A percentile compares a stretch with the other conserved stretches of the same genome.
phyloP scores from a whole-genome alignment of 306 rosid genomes.

The Sphenostylis stenocarpa region DNA sequence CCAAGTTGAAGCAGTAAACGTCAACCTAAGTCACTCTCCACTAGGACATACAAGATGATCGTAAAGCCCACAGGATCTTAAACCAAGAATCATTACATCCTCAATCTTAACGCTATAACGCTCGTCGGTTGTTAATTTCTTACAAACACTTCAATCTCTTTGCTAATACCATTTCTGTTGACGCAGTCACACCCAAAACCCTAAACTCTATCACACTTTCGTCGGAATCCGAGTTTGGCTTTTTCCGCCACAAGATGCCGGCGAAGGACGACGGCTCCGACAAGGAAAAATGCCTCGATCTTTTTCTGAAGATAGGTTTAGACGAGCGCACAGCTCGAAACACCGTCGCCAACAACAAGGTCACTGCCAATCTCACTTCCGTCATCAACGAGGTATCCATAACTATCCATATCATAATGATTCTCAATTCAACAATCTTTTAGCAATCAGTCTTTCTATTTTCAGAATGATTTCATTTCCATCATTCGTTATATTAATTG shows the following conservation, averaged over 20 bases:
- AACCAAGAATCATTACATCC: not conserved
- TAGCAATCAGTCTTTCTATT: not conserved
- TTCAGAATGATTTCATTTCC: not conserved
- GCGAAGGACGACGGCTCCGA: conserved; percentile 56
- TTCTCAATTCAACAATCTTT: not conserved
- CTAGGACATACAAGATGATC: not conserved
- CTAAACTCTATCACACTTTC: conserved; percentile 8
- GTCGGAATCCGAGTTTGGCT: not conserved
- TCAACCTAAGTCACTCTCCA: not conserved
- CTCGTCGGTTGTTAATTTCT: not conserved
- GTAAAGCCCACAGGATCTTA: not conserved
- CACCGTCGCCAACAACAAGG: conserved; percentile 88
- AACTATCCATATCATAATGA: not conserved
- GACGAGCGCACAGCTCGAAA: conserved; percentile 87
- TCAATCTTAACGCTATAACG: not conserved
- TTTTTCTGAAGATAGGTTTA: conserved; percentile 66
- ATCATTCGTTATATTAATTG: not conserved
- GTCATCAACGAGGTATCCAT: conserved; percentile 73
- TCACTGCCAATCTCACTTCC: conserved; percentile 77
- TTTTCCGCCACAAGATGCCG: conserved; percentile 43
- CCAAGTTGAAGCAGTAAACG: conserved; percentile 13
- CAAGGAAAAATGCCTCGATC: conserved; percentile 73
- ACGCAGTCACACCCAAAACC: conserved; percentile 21
- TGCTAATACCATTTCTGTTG: not conserved
- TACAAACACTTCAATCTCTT: not conserved